Conservation (phyloP, 2,329 filamentous ascomycete species). For the Aspergillus costaricaensis region DNA sequence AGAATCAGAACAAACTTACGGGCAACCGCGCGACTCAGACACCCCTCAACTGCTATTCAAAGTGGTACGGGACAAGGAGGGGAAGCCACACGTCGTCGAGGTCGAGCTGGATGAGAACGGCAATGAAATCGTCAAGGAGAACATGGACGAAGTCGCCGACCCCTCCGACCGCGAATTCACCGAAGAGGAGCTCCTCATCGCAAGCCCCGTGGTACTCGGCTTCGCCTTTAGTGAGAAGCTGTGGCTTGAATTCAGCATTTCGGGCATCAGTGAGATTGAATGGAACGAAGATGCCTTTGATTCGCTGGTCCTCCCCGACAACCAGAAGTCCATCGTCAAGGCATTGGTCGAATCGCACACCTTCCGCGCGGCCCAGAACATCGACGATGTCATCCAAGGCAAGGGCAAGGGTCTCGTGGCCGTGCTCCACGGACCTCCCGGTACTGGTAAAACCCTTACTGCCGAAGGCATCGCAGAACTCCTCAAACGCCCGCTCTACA, state of each 20-base stretch:
- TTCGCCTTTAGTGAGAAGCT: slow-evolving; percentile 87
- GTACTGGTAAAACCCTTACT: slow-evolving; percentile 85
- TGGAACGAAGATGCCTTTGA: slow-evolving; percentile 85
- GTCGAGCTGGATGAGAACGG: slow-evolving; percentile 60
- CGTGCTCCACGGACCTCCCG: slow-evolving; percentile 81
- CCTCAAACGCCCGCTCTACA: slow-evolving; percentile 78
- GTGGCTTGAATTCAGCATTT: slow-evolving; percentile 86
- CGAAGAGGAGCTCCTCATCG: slow-evolving; percentile 80
- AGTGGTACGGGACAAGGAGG: slow-evolving; percentile 56
- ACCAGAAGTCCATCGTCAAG: slow-evolving; percentile 70
- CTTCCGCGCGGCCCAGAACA: slow-evolving; percentile 76
- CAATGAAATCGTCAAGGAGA: slow-evolving; percentile 57
- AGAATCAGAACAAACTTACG: slow-evolving; percentile 41
- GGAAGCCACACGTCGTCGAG: slow-evolving; percentile 54
- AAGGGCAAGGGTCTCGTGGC: slow-evolving; percentile 84
- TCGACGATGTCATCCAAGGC: slow-evolving; percentile 79
- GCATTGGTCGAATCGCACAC: slow-evolving; percentile 83
- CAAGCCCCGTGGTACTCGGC: slow-evolving; percentile 80
- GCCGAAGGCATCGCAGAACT: slow-evolving; percentile 84
- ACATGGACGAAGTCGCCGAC: slow-evolving; percentile 53
- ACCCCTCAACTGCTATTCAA: slow-evolving; percentile 51
- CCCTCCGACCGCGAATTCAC: slow-evolving; percentile 60
- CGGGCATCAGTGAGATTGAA: slow-evolving; percentile 74
- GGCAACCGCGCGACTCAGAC: slow-evolving; percentile 38
- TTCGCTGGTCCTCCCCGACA: slow-evolving; percentile 70